Evolutionary conservation across 495 filamentous ascomycete genomes (phyloP), one percentile per base, ranked within the genome.

Genomic region (Penicillium dipodomyicola): DNA sequence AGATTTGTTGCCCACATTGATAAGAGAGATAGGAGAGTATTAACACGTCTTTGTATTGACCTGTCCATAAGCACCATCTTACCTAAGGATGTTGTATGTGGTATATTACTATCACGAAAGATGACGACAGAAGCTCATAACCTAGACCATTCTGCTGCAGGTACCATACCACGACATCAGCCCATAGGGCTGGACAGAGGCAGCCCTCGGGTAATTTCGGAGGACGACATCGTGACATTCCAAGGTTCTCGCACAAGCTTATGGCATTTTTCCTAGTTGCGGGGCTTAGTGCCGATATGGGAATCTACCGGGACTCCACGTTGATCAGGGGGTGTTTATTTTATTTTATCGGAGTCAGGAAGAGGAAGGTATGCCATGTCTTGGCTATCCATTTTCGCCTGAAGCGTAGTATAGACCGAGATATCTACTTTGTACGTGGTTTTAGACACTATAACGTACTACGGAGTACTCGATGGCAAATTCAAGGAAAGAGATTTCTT

Each of bases 91-190:
- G 35, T n/a, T 8, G 15, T 33, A 33, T 33, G 30, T 14, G 30
- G 29, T 30, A n/a, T 37, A 5, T 37, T n/a, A 30, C 29, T 30
- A 30, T 11, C 29, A 30, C 9, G 8, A 30, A 30, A 30, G 11
- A 52, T 52, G 49, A 52, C 49, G 49, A 55, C 45, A 54, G 35
- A 40, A 40, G 20, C 57, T 60, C 14, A 23, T 25, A 52, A n/a
- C 46, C 61, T 61, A 64, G 61, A 64, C 53, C 39, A 35, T 41
- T 56, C 61, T 64, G 17, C 64, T 67, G 65, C 65, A 67, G 65
- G 65, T 67, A 67, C 35, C 33, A 46, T 14, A 17, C 30, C 46
- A 22, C 8, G 10, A 20, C 17, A 43, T 33, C 54, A 51, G 52
- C 33, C 52, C 62, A 59, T 63, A 65, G 46, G 56, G 63, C 56